A percentile compares a stretch with the other conserved stretches of the same genome.
Evolutionary conservation across 345 rosid genomes (phyloP).

Genomic region (Salix caprea): DNA sequence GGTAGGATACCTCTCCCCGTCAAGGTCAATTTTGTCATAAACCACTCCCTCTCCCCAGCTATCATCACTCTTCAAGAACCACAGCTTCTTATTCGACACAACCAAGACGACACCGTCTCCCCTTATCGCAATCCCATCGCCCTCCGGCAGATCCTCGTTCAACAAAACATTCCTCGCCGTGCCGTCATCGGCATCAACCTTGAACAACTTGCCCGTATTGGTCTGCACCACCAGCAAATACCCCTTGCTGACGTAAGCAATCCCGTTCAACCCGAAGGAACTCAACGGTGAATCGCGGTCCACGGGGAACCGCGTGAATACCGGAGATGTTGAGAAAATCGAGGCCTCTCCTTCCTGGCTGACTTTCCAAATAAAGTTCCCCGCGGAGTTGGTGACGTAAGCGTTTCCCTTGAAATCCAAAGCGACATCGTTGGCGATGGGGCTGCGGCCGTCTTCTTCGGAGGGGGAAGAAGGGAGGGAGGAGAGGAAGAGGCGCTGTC

Average conservation of each 20-base stretch:
- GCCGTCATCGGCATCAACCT: constrained; percentile 68
- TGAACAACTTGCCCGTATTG: constrained; percentile 84
- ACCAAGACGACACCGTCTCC: constrained; percentile 50
- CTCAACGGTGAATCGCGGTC: constrained; percentile 34
- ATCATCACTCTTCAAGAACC: constrained; percentile 68
- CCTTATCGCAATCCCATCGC: constrained; percentile 61
- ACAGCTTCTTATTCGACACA: constrained; percentile 42
- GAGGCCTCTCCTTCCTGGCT: constrained; percentile 52
- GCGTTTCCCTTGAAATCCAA: constrained; percentile 76
- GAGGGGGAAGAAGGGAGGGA: constrained; percentile 18
- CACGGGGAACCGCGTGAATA: constrained; percentile 42
- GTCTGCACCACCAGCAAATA: constrained; percentile 71
- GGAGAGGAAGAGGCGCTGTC: constrained; percentile 41
- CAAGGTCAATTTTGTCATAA: constrained; percentile 62
- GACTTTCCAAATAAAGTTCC: constrained; percentile 83
- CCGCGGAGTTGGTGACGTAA: constrained; percentile 72
- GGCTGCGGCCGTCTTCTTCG: constrained; percentile 12
- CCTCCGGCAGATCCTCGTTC: constrained; percentile 39
- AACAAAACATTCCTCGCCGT: constrained; percentile 53
- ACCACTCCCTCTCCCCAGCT: constrained; percentile 75
- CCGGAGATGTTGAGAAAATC: constrained; percentile 59
- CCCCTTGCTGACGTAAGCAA: constrained; percentile 75
- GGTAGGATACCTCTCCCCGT: constrained; percentile 49
- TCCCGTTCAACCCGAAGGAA: constrained; percentile 63
- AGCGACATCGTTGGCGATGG: constrained; percentile 63